Percentiles rank a stretch among this genome's conserved stretches.
Conservation (phyloP, 208 protist species). For the Trypanosoma lewisi region DNA sequence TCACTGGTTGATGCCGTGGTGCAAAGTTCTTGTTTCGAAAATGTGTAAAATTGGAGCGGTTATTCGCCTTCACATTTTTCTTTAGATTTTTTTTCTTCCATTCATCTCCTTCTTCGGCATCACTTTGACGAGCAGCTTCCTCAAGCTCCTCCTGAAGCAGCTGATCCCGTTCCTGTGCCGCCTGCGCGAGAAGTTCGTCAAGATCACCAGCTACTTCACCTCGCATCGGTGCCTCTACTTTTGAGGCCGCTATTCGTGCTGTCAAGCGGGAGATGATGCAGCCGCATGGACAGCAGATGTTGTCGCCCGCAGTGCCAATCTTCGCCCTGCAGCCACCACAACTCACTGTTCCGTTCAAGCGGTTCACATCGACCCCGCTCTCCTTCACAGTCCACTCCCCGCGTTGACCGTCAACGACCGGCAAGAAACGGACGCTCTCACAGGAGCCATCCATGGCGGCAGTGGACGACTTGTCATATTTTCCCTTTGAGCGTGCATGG, state of each 20-base stretch:
- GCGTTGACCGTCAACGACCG: not conserved
- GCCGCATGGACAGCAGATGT: constrained; percentile 28
- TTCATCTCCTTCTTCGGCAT: constrained; percentile 23
- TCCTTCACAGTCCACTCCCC: constrained; percentile 12
- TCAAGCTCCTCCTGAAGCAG: constrained; percentile 27
- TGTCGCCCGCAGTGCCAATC: constrained; percentile 21
- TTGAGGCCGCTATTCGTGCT: constrained; percentile 17
- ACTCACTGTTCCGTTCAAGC: constrained; percentile 7
- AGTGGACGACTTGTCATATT: not conserved
- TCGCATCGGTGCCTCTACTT: constrained; percentile 26
- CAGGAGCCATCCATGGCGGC: not conserved
- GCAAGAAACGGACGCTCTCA: constrained; percentile 21
- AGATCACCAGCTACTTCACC: constrained; percentile 35
- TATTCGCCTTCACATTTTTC: constrained; percentile 89
- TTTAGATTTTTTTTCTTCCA: constrained; percentile 51
- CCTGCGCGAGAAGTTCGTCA: constrained; percentile 43
- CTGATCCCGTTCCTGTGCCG: constrained; percentile 31
- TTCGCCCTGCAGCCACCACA: constrained; percentile 30
- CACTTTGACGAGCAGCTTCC: constrained; percentile 24
- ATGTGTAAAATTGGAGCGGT: constrained; percentile 83
- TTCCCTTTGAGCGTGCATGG: not conserved
- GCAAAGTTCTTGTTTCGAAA: constrained; percentile 89
- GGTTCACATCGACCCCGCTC: constrained; percentile 1
- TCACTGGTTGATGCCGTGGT: constrained; percentile 20
- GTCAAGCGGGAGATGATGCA: constrained; percentile 17